These are phyloP conservation scores for Psilocybe subaeruginosa DNA, from an alignment of 768 basidiomycete species.

Conservation along the genomic window DNA sequence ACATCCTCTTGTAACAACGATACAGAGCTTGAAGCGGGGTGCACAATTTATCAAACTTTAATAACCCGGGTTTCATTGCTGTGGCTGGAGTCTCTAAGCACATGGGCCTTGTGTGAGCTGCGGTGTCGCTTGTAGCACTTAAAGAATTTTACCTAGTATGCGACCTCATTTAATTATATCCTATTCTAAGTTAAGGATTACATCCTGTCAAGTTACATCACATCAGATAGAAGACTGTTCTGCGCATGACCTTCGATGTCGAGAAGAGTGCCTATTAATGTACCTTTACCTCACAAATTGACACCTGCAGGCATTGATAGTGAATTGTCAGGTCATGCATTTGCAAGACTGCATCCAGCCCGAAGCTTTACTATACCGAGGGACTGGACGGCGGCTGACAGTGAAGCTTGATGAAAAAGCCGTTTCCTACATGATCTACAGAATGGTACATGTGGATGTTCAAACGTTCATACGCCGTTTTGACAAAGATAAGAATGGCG, in stretches of 20 bases:
- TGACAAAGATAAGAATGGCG: too few relatives aligned
- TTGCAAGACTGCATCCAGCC: too few relatives aligned
- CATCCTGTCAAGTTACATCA: constrained; percentile 1
- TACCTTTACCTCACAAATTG: not conserved
- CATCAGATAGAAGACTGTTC: not conserved
- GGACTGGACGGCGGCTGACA: too few relatives aligned
- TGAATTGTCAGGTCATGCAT: not conserved
- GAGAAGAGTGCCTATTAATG: not conserved
- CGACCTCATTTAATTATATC: not conserved
- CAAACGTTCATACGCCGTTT: too few relatives aligned
- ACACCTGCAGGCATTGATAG: not conserved
- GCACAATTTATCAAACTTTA: not conserved
- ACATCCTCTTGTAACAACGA: too few relatives aligned
- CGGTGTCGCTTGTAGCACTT: not conserved
- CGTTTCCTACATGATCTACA: too few relatives aligned
- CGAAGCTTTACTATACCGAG: too few relatives aligned
- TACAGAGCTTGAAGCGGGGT: too few relatives aligned
- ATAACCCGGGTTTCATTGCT: too few relatives aligned
- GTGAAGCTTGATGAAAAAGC: too few relatives aligned
- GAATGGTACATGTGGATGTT: too few relatives aligned
- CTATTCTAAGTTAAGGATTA: not conserved
- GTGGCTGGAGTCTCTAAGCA: too few relatives aligned
- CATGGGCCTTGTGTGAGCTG: not conserved
- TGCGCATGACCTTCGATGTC: not conserved
- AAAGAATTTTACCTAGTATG: not conserved